These are phyloP conservation scores for Dictyostelium capitatum DNA, from an alignment of 78 protist species.

Conservation along the genomic window DNA sequence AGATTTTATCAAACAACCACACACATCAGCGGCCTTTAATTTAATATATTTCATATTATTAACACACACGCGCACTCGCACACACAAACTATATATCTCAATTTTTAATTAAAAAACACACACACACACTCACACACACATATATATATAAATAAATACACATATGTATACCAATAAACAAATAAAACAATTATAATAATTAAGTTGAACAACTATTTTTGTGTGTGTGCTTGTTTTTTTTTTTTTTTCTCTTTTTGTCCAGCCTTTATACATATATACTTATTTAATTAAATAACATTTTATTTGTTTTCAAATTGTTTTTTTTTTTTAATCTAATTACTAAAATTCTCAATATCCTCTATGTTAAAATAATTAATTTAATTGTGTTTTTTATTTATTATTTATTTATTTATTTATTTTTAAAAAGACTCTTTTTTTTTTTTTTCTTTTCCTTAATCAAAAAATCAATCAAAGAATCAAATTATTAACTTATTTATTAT, in stretches of 20 bases:
- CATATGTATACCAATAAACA: neutral
- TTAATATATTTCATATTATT: too few species aligned
- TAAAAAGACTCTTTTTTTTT: neutral
- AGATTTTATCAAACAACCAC: too few species aligned
- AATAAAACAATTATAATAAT: conserved; percentile 10
- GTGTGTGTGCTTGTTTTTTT: neutral
- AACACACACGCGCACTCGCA: too few species aligned
- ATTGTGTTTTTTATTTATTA: neutral
- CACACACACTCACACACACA: neutral
- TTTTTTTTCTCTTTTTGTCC: neutral
- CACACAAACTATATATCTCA: too few species aligned
- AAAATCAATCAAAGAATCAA: too few species aligned
- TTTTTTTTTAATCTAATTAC: conserved; percentile 16
- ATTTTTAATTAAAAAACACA: neutral
- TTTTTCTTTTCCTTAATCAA: neutral
- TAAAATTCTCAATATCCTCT: neutral
- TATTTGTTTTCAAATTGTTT: neutral
- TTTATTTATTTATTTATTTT: conserved; percentile 22
- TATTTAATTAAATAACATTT: neutral
- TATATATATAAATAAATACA: neutral
- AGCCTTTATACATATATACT: neutral
- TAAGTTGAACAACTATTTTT: neutral
- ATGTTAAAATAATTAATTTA: conserved; percentile 1
- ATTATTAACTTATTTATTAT: neutral
- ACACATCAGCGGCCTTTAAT: too few species aligned